Base-by-base conservation (phyloP, 768 basidiomycete genomes). In the Leccinum obscurum region DNA sequence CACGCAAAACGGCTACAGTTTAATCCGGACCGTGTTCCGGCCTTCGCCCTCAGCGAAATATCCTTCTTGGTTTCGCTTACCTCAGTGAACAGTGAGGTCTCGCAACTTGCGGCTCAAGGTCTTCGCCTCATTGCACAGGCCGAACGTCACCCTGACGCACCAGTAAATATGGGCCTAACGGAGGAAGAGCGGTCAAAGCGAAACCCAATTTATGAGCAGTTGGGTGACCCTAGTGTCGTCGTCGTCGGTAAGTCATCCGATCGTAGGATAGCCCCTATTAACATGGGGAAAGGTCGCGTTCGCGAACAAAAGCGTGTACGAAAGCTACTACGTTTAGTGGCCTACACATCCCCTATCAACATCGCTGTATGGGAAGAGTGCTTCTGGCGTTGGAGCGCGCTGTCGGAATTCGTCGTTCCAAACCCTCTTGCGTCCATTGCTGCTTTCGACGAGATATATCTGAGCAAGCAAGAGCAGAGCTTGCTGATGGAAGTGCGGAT, bases 351-450 rank as follows among this genome's bases (percentile, higher is more conserved):
- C 32, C 82, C 85, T 1, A 81, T 85, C n/a, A 85, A 91, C 55
- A 77, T 89, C 22, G 89, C 88, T 0, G 87, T 91, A 3, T 95
- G 92, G 92, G 80, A 88, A 63, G 92, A 94, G 67, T 88, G 85
- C 61, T 93, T 88, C 70, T 87, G 82, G 77, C 79, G 90, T 52
- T 93, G 91, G 90, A 78, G 80, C 28, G 74, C 78, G 6, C 73
- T 93, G 49, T 83, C 83, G 14, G 89, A 90, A 67, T 76, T 81
- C 53, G 76, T 88, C 50, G 79, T 81, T 62, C 81, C 74, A 52
- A 68, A 72, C 35, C 68, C 74, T 26, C 61, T 76, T 50, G 75
- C 73, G 26, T 66, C 71, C 44, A 67, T 72, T 54, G 71, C 72
- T 52, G 74, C 74, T 26, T 76, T 75, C 52, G 74, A 74, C 39